Evolutionary conservation across 257 asterid genomes (phyloP).

Genomic region (Fraxinus cuspidata): DNA sequence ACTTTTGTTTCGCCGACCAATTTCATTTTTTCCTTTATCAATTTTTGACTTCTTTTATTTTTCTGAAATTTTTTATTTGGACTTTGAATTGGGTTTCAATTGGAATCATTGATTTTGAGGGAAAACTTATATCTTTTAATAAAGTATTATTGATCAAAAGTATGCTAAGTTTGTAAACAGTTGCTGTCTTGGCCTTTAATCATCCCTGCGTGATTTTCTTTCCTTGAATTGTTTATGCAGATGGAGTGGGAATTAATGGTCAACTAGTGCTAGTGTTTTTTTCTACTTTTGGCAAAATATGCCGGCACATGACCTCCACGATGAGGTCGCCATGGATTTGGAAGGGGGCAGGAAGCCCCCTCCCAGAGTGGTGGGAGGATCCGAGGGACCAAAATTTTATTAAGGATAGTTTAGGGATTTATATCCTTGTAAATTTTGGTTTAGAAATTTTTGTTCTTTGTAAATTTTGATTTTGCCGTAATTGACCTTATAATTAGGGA

Average conservation of each 20-base stretch:
- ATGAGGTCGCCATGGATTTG: too few relatives aligned
- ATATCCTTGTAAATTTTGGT: too few relatives aligned
- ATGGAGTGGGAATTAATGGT: conserved; percentile 98
- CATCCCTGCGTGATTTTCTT: not conserved
- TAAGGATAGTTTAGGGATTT: too few relatives aligned
- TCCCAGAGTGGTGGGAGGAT: too few relatives aligned
- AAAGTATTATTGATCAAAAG: not conserved
- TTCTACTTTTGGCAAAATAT: not conserved
- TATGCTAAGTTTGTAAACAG: conserved; percentile 7
- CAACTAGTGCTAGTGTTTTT: too few relatives aligned
- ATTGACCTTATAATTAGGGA: too few relatives aligned
- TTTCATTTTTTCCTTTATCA: not conserved
- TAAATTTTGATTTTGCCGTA: too few relatives aligned
- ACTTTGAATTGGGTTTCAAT: conserved; percentile 1
- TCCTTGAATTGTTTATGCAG: conserved; percentile 40
- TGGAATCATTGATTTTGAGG: conserved; percentile 6
- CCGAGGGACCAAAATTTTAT: too few relatives aligned
- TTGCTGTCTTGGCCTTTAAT: conserved; percentile 12
- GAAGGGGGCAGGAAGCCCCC: too few relatives aligned
- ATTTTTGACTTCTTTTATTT: conserved; percentile 8
- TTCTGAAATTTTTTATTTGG: not conserved
- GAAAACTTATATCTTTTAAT: conserved; percentile 4
- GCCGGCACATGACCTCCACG: not conserved
- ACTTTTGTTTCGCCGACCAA: not conserved
- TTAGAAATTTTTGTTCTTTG: too few relatives aligned